Percentiles rank a stretch among this genome's conserved stretches.
phyloP scores from a whole-genome alignment of 768 basidiomycete species.

The Boletus vinaceobasis region DNA sequence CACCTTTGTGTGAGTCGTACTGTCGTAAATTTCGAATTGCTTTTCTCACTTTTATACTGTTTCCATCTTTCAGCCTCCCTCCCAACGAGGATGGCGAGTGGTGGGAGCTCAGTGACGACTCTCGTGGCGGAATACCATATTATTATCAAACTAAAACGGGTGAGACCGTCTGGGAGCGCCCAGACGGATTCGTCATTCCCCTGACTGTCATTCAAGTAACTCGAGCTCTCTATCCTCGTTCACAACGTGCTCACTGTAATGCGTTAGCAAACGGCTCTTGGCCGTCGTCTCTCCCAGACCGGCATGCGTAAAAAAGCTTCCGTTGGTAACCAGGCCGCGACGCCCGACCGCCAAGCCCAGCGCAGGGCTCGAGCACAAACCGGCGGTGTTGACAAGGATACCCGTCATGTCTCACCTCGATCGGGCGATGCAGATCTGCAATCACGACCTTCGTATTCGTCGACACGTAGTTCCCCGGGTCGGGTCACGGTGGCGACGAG shows the following conservation, averaged over 20 bases:
- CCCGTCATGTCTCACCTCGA: constrained; percentile 30
- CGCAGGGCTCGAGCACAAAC: constrained; percentile 39
- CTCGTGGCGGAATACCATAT: constrained; percentile 79
- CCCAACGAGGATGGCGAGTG: constrained; percentile 85
- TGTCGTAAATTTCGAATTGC: constrained; percentile 15
- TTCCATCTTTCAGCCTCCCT: constrained; percentile 54
- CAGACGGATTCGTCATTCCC: constrained; percentile 86
- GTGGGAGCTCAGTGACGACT: constrained; percentile 92
- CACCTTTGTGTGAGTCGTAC: constrained; percentile 69
- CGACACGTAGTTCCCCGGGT: constrained; percentile 34
- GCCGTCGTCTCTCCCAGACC: constrained; percentile 63
- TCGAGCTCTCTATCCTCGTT: constrained; percentile 1
- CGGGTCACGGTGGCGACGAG: constrained; percentile 23
- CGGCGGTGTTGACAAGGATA: constrained; percentile 32
- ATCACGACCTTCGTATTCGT: constrained; percentile 31
- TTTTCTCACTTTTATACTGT: constrained; percentile 9
- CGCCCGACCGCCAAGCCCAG: constrained; percentile 30
- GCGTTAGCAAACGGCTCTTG: constrained; percentile 64
- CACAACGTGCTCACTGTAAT: constrained; percentile 7
- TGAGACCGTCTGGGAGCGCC: constrained; percentile 92
- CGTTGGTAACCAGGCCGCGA: constrained; percentile 10
- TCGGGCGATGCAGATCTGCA: constrained; percentile 25
- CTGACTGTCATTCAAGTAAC: constrained; percentile 81
- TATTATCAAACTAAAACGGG: constrained; percentile 93
- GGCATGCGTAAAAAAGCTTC: constrained; percentile 32